These are phyloP conservation scores for Phytopythium chamaehyphon DNA, from an alignment of 352 stramenopile genomes.

Conservation along the genomic window DNA sequence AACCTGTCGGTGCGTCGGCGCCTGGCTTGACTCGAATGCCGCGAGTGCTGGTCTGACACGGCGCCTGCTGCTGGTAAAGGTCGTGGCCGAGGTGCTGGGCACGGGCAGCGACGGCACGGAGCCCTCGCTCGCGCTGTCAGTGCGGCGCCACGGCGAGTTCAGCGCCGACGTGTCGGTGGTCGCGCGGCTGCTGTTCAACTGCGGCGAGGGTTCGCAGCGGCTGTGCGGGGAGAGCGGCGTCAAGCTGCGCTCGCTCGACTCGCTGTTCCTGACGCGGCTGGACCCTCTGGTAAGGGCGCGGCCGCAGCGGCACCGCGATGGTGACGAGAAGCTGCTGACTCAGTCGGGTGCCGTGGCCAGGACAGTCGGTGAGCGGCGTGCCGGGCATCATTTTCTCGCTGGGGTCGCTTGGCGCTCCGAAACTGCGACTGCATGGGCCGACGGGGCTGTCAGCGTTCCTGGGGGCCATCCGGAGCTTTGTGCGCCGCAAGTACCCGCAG, in stretches of 20 bases:
- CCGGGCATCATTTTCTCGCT: slow-evolving; percentile 65
- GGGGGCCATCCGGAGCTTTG: slow-evolving; percentile 56
- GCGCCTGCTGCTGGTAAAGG: slow-evolving; percentile 14
- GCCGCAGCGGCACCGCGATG: neutral
- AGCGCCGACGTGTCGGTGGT: slow-evolving; percentile 56
- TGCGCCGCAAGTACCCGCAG: slow-evolving; percentile 55
- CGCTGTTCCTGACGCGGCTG: slow-evolving; percentile 69
- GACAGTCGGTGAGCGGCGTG: slow-evolving; percentile 60
- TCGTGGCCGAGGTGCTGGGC: slow-evolving; percentile 56
- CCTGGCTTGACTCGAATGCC: slow-evolving; percentile 1
- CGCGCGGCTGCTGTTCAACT: slow-evolving; percentile 71
- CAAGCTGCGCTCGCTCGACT: slow-evolving; percentile 62
- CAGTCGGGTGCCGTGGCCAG: neutral
- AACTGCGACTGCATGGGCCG: slow-evolving; percentile 46
- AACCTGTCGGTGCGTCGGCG: too few species aligned
- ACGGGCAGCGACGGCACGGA: slow-evolving; percentile 62
- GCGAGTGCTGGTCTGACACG: neutral
- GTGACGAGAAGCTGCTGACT: neutral
- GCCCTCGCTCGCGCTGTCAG: slow-evolving; percentile 59
- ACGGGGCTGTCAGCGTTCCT: slow-evolving; percentile 34
- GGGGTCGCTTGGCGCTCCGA: slow-evolving; percentile 39
- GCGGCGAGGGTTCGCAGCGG: slow-evolving; percentile 60
- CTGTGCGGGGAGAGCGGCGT: slow-evolving; percentile 66
- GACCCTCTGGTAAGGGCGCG: slow-evolving; percentile 32
- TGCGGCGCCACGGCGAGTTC: slow-evolving; percentile 63